These are phyloP conservation scores for Phaeosphaeriaceae sp. DNA, from an alignment of 2,329 filamentous ascomycete genomes.

Conservation along the genomic window DNA sequence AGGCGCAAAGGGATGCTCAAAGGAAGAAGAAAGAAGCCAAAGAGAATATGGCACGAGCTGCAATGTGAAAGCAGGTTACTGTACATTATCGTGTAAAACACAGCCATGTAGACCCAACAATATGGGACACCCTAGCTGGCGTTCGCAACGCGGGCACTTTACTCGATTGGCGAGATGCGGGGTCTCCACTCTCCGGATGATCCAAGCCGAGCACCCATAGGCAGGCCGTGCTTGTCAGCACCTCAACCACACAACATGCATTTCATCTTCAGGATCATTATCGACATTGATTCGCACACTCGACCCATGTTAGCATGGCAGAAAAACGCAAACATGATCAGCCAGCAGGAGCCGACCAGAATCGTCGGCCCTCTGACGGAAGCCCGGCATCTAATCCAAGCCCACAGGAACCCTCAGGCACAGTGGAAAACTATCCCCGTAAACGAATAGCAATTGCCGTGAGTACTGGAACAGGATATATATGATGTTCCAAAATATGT, in stretches of 20 bases:
- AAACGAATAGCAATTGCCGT: slow-evolving; percentile 37
- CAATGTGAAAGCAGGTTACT: slow-evolving; percentile 15
- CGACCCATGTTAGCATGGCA: slow-evolving; percentile 13
- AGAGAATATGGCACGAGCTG: slow-evolving; percentile 30
- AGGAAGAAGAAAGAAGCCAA: slow-evolving; percentile 67
- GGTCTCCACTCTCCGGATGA: slow-evolving; percentile 13
- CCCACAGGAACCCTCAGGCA: slow-evolving; percentile 11
- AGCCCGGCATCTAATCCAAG: slow-evolving; percentile 10
- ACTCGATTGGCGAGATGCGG: slow-evolving; percentile 8
- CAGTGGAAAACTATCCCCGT: slow-evolving; percentile 32
- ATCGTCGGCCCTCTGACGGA: slow-evolving; percentile 10
- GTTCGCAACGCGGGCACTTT: not conserved
- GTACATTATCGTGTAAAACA: not conserved
- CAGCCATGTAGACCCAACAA: not conserved
- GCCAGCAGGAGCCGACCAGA: slow-evolving; percentile 10
- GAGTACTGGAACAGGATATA: slow-evolving; percentile 5
- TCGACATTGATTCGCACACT: not conserved
- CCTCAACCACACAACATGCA: slow-evolving; percentile 5
- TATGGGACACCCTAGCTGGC: not conserved
- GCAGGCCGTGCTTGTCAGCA: slow-evolving; percentile 7
- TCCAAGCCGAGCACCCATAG: slow-evolving; percentile 9
- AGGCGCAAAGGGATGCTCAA: slow-evolving; percentile 72
- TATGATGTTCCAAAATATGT: not conserved
- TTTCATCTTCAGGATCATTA: not conserved
- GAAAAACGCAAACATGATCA: slow-evolving; percentile 28